Evolutionary conservation across 2,329 filamentous ascomycete genomes (phyloP), one percentile per base, ranked within the genome.

Genomic region (Coniochaeta hoffmannii): DNA sequence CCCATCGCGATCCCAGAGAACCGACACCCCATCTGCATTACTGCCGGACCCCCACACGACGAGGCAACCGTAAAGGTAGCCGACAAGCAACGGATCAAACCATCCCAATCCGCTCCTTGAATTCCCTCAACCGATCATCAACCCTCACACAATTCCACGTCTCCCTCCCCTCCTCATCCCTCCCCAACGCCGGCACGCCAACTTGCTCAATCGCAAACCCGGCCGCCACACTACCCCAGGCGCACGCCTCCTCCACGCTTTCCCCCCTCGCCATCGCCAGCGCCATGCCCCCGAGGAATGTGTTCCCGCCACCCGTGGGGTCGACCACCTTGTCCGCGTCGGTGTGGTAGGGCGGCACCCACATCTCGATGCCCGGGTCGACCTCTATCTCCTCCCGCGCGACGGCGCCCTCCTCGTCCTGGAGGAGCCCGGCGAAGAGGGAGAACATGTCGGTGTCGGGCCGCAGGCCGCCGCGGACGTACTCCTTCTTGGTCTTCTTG

Each of bases 171-270:
- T 73, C 61, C 9, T 68, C 71, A 53, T 76, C 70, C 4, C 65
- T 64, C 1, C 67, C 73, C 12, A 91, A 65, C 1, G 68, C 68
- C 0, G 93, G 93, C 68, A 95, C 82, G 0, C 94, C 93, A 53
- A 96, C 85, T 69, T 99, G 94, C 71, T 99, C 92, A 64, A 99
- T 96, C 15, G 90, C 90, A 69, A 96, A 94, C 65, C 91, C 92
- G 8, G 94, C 93, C 2, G 90, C 87, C 6, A 97, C 80, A 49
- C 83, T 87, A 4, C 86, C 94, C 83, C 87, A 93, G 0, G 82
- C 76, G 5, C 88, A 85, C 5, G 90, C 91, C 63, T 90, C 85
- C 58, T 86, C 82, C 38, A 89, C 75, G 26, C 69, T 66, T 61
- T 80, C 75, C 1, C 82, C 84, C 53, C 87, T 73, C 31, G 77